Base-by-base conservation (phyloP, 164 flowering plant genomes). In the Nymphaea thermarum region DNA sequence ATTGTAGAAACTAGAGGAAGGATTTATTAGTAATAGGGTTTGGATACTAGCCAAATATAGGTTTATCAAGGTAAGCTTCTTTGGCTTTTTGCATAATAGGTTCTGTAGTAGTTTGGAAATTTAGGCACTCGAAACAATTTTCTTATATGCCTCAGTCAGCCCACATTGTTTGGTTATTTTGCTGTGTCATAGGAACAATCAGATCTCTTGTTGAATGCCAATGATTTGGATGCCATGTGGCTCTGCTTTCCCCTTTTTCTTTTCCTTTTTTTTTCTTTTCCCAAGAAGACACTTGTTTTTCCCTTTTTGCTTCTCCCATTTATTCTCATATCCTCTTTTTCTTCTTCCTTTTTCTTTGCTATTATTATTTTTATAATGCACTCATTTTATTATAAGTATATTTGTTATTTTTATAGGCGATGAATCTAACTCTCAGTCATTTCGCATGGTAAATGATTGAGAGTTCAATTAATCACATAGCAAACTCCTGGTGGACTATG, bases 181-280 rank as follows among this genome's bases (percentile, higher is more conserved):
- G 57, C 14, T 15, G 14, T 15, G 68, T 41, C 79, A 82, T 90
- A 93, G 97, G 91, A 94, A 71, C 95, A 94, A 78, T 87, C 98
- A 14, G 98, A 94, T 77, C 89, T 89, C 64, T 77, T 94, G 83
- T 80, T 94, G 11, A 94, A 91, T 79, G 90, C 96, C 62, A 97
- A 94, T 78, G 98, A 91, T 80, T 79, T 94, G 62, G 98, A 91
- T 85, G 93, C 93, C 42, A 91, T 94, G 97, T 94, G 98, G 97
- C 90, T 85, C 73, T 91, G 97, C 80, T 76, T 94, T 25, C 36
- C 36, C 36, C 36, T 25, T 25, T 25, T 1, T 25, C 36, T 25
- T 25, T 25, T 25, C 36, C 36, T 25, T 25, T 25, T 25, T 25
- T 25, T 25, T 25, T 25, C 1, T 25, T 25, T 25, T 25, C 36